Conservation (phyloP, 345 rosid species). For the Citrus medica region DNA sequence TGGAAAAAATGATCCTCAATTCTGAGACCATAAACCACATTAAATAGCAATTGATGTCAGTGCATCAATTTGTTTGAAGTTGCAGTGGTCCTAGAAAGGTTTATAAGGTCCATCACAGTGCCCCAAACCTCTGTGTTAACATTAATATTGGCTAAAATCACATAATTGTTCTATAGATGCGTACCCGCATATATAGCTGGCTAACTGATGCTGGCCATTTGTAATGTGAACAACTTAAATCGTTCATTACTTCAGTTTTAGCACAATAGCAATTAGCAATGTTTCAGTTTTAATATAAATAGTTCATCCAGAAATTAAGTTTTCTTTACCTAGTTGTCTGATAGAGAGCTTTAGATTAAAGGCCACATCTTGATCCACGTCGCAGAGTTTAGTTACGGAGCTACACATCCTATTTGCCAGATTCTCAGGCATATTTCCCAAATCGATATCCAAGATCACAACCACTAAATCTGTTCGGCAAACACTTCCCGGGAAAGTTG, state of each 20-base stretch:
- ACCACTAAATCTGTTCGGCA: not conserved
- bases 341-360: not conserved
- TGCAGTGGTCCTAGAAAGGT: slow-evolving; percentile 10
- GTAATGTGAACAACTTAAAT: not conserved
- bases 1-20: not conserved
- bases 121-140: slow-evolving; percentile 3
- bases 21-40: not conserved
- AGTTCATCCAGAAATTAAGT: not conserved
- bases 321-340: not conserved
- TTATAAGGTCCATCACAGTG: slow-evolving; percentile 10
- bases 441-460: not conserved
- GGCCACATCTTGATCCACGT: not conserved
- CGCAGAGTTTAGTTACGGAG: not conserved
- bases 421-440: not conserved
- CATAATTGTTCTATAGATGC: not conserved
- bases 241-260: not conserved
- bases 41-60: not conserved
- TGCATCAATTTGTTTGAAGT: not conserved
- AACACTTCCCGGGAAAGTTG: not conserved
- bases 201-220: not conserved
- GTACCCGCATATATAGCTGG: not conserved
- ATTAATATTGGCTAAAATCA: slow-evolving; percentile 13
- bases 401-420: too few species aligned
- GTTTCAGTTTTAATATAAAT: too few species aligned
- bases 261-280: not conserved